A percentile compares a stretch with the other conserved stretches of the same genome.
Conservation (phyloP, 2,329 filamentous ascomycete species). For the Apiospora marii region DNA sequence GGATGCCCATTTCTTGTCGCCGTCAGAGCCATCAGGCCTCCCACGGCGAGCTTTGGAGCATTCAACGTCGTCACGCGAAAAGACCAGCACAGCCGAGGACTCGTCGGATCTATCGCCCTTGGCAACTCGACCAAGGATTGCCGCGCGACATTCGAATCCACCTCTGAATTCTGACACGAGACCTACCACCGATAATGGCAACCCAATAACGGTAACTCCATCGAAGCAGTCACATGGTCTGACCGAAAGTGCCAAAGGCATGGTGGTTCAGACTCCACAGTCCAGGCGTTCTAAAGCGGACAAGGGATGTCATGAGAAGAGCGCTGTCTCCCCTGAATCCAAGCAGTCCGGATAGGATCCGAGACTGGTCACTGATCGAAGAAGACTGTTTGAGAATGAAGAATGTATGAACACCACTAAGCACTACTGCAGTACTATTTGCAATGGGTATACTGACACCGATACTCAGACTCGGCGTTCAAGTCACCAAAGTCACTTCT, state of each 20-base stretch:
- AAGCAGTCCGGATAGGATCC: constrained; percentile 39
- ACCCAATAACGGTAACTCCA: neutral
- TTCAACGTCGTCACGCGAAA: constrained; percentile 9
- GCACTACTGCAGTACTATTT: constrained; percentile 26
- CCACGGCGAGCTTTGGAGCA: neutral
- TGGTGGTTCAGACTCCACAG: neutral
- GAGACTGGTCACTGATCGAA: constrained; percentile 40
- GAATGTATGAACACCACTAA: constrained; percentile 32
- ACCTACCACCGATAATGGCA: neutral
- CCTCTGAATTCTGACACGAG: neutral
- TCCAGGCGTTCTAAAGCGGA: constrained; percentile 23
- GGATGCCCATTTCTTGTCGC: neutral
- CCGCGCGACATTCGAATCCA: neutral
- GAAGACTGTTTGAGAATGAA: constrained; percentile 42
- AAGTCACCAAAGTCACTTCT: constrained; percentile 25
- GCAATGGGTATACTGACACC: constrained; percentile 15
- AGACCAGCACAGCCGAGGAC: neutral
- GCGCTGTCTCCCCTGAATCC: constrained; percentile 29
- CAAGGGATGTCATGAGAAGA: constrained; percentile 21
- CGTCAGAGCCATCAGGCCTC: neutral
- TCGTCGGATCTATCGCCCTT: neutral
- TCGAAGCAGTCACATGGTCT: neutral
- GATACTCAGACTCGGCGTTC: constrained; percentile 30
- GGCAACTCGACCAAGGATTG: constrained; percentile 22
- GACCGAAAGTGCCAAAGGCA: neutral